phyloP scores from a whole-genome alignment of 2,329 filamentous ascomycete genomes.

The Ceratocystis cacaofunesta region DNA sequence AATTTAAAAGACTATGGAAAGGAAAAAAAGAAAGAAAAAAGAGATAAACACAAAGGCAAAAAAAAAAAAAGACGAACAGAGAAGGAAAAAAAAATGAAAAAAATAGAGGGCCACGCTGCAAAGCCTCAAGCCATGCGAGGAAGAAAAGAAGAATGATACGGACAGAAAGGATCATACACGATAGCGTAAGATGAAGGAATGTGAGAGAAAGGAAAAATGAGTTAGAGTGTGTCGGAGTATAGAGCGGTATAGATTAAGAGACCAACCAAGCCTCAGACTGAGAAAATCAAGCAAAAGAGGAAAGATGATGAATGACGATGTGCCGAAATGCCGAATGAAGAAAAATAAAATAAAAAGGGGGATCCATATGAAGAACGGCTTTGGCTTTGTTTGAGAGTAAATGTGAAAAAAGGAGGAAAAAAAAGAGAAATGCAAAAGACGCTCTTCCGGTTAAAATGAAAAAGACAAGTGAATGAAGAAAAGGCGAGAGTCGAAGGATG shows the following conservation, averaged over 20 bases:
- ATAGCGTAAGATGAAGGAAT: neutral
- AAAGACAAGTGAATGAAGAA: no score
- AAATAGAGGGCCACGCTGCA: neutral
- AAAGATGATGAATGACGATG: no score
- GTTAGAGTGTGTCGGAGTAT: neutral
- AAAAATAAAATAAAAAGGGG: neutral
- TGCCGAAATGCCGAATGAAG: neutral
- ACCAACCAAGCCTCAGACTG: neutral
- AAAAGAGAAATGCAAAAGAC: neutral
- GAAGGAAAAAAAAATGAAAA: neutral
- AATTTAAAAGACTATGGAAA: conserved; percentile 3
- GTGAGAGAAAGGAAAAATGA: neutral
- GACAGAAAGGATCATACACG: neutral
- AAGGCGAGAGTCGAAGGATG: no score
- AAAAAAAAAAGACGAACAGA: neutral
- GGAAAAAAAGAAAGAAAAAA: neutral
- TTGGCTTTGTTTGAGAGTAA: neutral
- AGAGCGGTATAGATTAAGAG: neutral
- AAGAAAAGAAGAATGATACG: neutral
- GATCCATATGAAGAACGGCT: neutral
- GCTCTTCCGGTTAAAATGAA: no score
- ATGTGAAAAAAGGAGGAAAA: neutral
- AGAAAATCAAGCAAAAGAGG: neutral
- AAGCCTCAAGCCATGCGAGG: no score
- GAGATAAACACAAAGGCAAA: neutral